Evolutionary conservation across 2,329 filamentous ascomycete species (phyloP).

Genomic region (Xylogone sp.): DNA sequence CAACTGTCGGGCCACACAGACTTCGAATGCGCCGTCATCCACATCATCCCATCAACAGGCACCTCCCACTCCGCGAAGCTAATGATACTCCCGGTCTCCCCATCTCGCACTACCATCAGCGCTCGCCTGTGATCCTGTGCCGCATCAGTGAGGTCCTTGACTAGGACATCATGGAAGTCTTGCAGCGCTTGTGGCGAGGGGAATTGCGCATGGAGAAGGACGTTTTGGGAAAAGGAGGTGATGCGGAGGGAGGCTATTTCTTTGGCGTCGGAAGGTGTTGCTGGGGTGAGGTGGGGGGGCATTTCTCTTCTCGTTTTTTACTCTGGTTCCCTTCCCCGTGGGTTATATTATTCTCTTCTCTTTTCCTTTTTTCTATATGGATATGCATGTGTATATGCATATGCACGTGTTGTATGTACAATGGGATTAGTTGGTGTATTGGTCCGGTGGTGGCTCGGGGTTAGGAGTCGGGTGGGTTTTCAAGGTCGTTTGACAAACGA

Average conservation of each 20-base stretch:
- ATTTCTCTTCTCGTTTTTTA: constrained; percentile 7
- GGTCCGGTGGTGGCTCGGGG: too few species aligned
- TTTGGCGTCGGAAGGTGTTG: constrained; percentile 16
- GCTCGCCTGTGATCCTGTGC: constrained; percentile 11
- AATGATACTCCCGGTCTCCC: constrained; percentile 17
- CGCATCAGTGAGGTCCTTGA: constrained; percentile 11
- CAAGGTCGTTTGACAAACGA: too few species aligned
- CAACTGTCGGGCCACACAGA: constrained; percentile 17
- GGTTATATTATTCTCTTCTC: too few species aligned
- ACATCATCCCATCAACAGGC: constrained; percentile 9
- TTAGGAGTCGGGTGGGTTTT: too few species aligned
- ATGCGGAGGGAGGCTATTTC: constrained; percentile 24
- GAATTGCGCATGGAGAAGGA: constrained; percentile 22
- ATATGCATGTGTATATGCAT: too few species aligned
- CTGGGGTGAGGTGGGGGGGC: constrained; percentile 16
- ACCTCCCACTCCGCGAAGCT: constrained; percentile 26
- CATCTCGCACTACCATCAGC: constrained; percentile 20
- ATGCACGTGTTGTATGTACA: too few species aligned
- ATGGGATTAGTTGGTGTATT: too few species aligned
- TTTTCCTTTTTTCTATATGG: too few species aligned
- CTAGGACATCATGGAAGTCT: constrained; percentile 14
- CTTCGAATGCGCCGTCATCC: not conserved
- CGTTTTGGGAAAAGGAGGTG: constrained; percentile 23
- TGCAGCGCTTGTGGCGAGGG: constrained; percentile 15
- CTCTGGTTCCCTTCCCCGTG: too few species aligned